These are phyloP conservation scores for Irineochytrium annulatum DNA, from an alignment of 192 early-diverging fungal genomes.

Conservation along the genomic window DNA sequence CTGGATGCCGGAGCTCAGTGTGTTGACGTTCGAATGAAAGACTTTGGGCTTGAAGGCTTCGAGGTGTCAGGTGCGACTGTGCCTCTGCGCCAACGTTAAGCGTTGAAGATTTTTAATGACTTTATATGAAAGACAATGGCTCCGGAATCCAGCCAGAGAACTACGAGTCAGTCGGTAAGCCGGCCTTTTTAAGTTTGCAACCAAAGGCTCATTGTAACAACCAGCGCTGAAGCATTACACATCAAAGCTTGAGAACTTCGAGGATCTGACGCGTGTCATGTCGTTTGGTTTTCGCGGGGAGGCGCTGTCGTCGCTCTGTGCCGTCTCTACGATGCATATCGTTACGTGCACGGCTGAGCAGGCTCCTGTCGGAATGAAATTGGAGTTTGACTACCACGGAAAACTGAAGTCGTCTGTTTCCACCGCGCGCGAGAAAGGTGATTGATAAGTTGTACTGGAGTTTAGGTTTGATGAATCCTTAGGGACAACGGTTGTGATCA, in stretches of 20 bases:
- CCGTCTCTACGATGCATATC: conserved; percentile 61
- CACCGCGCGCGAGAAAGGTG: conserved; percentile 47
- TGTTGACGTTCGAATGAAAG: conserved; percentile 76
- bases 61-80: conserved; percentile 51
- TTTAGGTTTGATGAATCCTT: conserved; percentile 10
- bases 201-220: too few relatives aligned
- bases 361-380: conserved; percentile 54
- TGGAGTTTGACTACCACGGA: conserved; percentile 69
- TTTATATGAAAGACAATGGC: conserved; percentile 70
- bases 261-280: conserved; percentile 66
- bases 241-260: conserved; percentile 76
- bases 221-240: conserved; percentile 82
- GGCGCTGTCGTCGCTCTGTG: conserved; percentile 86
- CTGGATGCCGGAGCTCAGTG: conserved; percentile 80
- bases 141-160: conserved; percentile 65
- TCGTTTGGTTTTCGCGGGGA: conserved; percentile 94
- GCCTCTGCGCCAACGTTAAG: neutral
- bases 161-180: conserved; percentile 62
- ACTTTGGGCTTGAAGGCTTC: conserved; percentile 70
- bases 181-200: conserved; percentile 7
- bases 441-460: neutral
- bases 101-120: neutral
- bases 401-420: conserved; percentile 41
- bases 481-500: conserved; percentile 79
- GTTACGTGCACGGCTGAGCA: conserved; percentile 60